These are phyloP conservation scores for Poteriospumella lacustris DNA, from an alignment of 108 stramenopile species.

Conservation along the genomic window DNA sequence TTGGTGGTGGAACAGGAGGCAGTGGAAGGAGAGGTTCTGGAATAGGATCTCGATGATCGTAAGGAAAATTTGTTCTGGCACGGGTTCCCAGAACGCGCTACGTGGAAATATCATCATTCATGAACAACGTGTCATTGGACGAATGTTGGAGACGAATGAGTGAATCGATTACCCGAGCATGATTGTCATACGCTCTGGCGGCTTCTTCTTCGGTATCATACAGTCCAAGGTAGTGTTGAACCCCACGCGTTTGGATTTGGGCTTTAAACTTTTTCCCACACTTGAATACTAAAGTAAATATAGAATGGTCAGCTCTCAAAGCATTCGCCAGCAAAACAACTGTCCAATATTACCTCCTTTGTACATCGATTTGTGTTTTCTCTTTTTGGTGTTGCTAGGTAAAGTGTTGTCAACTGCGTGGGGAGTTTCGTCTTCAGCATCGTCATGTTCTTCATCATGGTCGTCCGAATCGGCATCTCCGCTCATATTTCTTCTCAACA, in stretches of 20 bases:
- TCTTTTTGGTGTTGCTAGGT: too few species aligned
- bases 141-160: not conserved
- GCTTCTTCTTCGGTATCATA: slow-evolving; percentile 27
- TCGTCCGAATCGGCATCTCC: too few species aligned
- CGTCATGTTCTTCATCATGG: too few species aligned
- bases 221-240: slow-evolving; percentile 26
- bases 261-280: slow-evolving; percentile 35
- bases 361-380: slow-evolving; percentile 6
- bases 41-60: not conserved
- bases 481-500: too few species aligned
- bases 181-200: slow-evolving; percentile 24
- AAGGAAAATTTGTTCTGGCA: slow-evolving; percentile 26
- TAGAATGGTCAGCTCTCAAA: not conserved
- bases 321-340: not conserved
- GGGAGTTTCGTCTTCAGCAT: too few species aligned
- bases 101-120: too few species aligned
- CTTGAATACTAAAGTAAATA: slow-evolving; percentile 6
- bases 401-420: too few species aligned
- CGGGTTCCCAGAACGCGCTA: not conserved
- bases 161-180: slow-evolving; percentile 20
- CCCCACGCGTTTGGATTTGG: slow-evolving; percentile 20
- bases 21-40: too few species aligned
- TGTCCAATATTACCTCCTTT: slow-evolving; percentile 10
- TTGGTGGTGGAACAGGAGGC: not conserved
- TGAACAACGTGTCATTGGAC: too few species aligned